Evolutionary conservation across 208 protist genomes (phyloP).

Genomic region (Entamoeba histolytica): DNA sequence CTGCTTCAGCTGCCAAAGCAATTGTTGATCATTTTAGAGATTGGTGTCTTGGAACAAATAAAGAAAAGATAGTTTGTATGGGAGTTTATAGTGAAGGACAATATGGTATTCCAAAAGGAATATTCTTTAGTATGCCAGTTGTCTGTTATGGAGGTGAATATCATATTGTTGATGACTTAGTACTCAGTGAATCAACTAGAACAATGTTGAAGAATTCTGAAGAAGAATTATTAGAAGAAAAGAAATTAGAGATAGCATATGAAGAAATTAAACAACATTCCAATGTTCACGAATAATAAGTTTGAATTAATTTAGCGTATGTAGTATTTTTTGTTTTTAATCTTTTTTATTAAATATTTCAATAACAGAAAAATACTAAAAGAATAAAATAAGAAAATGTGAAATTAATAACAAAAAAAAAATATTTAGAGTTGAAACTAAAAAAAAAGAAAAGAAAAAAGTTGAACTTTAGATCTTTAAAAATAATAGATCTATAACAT

Average conservation of each 20-base stretch:
- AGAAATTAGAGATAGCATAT: background rate
- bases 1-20: slow-evolving; percentile 67
- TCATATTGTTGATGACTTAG: background rate
- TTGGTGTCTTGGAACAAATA: slow-evolving; percentile 47
- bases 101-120: slow-evolving; percentile 12
- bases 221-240: background rate
- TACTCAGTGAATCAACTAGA: background rate
- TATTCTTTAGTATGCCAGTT: slow-evolving; percentile 2
- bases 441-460: no score
- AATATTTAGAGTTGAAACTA: no score
- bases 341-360: no score
- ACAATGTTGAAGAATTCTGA: background rate
- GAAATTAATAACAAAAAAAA: no score
- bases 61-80: background rate
- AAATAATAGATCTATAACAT: background rate
- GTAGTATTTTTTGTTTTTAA: no score
- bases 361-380: no score
- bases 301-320: no score
- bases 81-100: background rate
- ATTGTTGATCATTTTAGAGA: slow-evolving; percentile 42
- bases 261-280: background rate
- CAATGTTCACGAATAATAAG: background rate
- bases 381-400: no score
- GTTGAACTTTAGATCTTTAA: no score
- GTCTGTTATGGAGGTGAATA: background rate